phyloP scores from a whole-genome alignment of 352 stramenopile species.

The Globisporangium spiculum region DNA sequence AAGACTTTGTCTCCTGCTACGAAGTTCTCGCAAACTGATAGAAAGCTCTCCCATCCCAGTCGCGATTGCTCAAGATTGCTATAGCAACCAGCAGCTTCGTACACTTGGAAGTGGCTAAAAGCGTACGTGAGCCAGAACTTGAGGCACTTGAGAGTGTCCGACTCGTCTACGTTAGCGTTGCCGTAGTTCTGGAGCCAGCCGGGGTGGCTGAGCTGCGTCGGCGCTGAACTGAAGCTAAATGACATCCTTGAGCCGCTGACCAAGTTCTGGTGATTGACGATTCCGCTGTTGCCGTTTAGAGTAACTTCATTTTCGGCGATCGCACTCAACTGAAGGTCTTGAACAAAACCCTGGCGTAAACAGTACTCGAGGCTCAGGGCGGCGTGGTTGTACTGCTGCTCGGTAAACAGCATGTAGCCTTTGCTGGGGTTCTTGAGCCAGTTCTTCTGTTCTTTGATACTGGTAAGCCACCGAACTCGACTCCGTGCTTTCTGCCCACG shows the following conservation, averaged over 20 bases:
- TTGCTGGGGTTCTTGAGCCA: slow-evolving; percentile 59
- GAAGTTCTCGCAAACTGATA: slow-evolving; percentile 8
- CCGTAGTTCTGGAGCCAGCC: slow-evolving; percentile 20
- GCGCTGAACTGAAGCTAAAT: slow-evolving; percentile 49
- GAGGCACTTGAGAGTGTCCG: slow-evolving; percentile 22
- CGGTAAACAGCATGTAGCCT: slow-evolving; percentile 34
- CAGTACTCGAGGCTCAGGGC: slow-evolving; percentile 52
- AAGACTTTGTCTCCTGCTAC: slow-evolving; percentile 14
- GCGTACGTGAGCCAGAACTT: slow-evolving; percentile 61
- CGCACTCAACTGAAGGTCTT: not conserved
- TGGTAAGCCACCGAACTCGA: slow-evolving; percentile 31
- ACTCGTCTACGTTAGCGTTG: not conserved
- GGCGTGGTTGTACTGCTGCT: slow-evolving; percentile 36
- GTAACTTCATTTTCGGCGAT: not conserved
- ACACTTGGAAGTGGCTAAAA: slow-evolving; percentile 48
- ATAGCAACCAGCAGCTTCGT: slow-evolving; percentile 42
- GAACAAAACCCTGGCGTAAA: slow-evolving; percentile 38
- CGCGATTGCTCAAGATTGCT: slow-evolving; percentile 41
- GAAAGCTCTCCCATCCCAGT: slow-evolving; percentile 41
- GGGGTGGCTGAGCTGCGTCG: slow-evolving; percentile 21
- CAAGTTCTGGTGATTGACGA: not conserved
- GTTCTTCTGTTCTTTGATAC: slow-evolving; percentile 30
- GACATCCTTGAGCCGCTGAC: slow-evolving; percentile 37
- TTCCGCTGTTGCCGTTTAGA: not conserved
- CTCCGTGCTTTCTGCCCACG: slow-evolving; percentile 35